These are phyloP conservation scores for Colletotrichum falcatum DNA, from an alignment of 2,329 filamentous ascomycete species.

Conservation along the genomic window DNA sequence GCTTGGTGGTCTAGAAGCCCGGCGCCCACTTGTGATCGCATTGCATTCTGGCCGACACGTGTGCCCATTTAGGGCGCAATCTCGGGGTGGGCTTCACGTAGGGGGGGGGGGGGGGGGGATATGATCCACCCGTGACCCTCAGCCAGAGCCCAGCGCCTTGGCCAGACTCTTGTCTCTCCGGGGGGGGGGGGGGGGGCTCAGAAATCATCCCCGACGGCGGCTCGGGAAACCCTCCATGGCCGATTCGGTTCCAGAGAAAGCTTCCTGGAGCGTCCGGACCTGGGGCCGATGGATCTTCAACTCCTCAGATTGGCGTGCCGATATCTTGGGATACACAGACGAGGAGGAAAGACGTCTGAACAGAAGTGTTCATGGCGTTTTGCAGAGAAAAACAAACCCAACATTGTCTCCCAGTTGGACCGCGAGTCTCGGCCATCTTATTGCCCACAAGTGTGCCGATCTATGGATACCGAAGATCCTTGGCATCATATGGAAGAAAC, in stretches of 20 bases:
- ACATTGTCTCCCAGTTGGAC: background rate
- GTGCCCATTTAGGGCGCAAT: constrained; percentile 28
- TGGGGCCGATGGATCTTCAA: constrained; percentile 26
- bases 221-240: constrained; percentile 1
- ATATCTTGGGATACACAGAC: background rate
- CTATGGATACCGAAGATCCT: constrained; percentile 5
- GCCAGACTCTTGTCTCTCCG: constrained; percentile 22
- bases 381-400: background rate
- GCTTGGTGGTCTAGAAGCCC: constrained; percentile 8
- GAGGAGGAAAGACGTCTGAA: background rate
- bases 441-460: constrained; percentile 18
- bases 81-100: constrained; percentile 28
- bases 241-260: constrained; percentile 10
- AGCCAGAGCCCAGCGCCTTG: background rate
- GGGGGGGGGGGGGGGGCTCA: too few species aligned
- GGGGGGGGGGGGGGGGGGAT: constrained; percentile 8
- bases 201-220: background rate
- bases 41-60: constrained; percentile 6
- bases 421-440: constrained; percentile 3
- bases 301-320: background rate
- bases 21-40: constrained; percentile 9
- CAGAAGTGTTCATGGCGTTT: background rate
- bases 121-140: constrained; percentile 22
- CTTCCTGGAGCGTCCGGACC: constrained; percentile 15
- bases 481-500: constrained; percentile 13